Conservation (phyloP, 768 basidiomycete species). For the Pisolithus sp. region DNA sequence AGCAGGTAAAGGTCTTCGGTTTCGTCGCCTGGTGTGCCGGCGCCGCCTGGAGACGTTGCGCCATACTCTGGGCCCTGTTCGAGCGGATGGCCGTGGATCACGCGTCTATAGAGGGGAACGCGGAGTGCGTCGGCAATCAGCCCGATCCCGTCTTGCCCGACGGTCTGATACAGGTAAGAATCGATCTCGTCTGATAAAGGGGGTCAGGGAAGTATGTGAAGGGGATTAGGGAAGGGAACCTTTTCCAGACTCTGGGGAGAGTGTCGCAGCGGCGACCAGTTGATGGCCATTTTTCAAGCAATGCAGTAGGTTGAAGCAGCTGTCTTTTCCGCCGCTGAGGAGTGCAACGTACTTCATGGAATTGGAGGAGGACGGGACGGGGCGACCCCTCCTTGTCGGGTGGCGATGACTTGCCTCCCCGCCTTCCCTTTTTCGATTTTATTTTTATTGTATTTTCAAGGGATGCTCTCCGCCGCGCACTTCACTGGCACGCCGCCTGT, state of each 20-base stretch:
- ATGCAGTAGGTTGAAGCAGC: conserved; percentile 91
- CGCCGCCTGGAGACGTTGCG: conserved; percentile 39
- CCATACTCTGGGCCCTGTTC: conserved; percentile 87
- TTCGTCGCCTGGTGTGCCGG: conserved; percentile 77
- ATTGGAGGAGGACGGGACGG: not conserved
- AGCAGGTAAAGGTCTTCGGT: conserved; percentile 87
- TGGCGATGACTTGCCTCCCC: not conserved
- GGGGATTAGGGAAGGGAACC: conserved; percentile 41
- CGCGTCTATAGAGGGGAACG: conserved; percentile 76
- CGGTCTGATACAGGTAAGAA: conserved; percentile 98
- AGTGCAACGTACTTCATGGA: conserved; percentile 89
- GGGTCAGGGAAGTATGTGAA: conserved; percentile 4
- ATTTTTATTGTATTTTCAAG: not conserved
- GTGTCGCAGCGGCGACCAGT: conserved; percentile 81
- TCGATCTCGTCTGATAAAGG: conserved; percentile 84
- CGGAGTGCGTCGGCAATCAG: conserved; percentile 79
- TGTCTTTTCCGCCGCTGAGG: conserved; percentile 97
- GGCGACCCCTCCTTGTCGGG: conserved; percentile 12
- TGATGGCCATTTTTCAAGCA: conserved; percentile 82
- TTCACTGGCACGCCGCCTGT: conserved; percentile 15
- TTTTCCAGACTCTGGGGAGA: conserved; percentile 79
- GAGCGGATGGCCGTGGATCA: conserved; percentile 77
- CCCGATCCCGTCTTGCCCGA: conserved; percentile 90
- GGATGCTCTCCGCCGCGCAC: conserved; percentile 7
- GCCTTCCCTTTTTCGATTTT: not conserved